Evolutionary conservation across 768 basidiomycete species (phyloP).

Genomic region (Mycena vitilis): DNA sequence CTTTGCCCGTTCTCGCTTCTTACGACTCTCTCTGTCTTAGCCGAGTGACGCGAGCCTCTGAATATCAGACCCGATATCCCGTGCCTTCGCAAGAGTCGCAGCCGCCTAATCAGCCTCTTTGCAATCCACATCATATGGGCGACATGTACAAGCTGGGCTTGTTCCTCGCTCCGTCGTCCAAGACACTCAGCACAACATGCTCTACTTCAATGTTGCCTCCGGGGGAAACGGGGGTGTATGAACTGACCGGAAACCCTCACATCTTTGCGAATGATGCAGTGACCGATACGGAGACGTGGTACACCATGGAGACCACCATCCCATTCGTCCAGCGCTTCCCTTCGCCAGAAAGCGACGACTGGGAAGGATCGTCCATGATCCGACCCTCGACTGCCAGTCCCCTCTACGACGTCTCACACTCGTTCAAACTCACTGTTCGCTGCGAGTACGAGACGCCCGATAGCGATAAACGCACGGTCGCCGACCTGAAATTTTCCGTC

Average conservation of each 20-base stretch:
- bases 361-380: conserved; percentile 52
- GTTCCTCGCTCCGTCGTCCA: conserved; percentile 38
- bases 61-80: conserved; percentile 61
- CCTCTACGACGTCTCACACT: conserved; percentile 56
- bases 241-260: conserved; percentile 61
- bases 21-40: conserved; percentile 1
- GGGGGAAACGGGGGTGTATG: conserved; percentile 58
- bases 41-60: conserved; percentile 50
- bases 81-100: conserved; percentile 68
- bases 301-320: conserved; percentile 66
- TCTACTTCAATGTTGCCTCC: conserved; percentile 64
- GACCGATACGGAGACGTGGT: conserved; percentile 59
- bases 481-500: conserved; percentile 57
- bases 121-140: conserved; percentile 65
- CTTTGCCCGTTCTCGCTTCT: conserved; percentile 11
- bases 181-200: conserved; percentile 44
- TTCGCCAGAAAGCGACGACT: conserved; percentile 43
- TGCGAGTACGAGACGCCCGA: conserved; percentile 63
- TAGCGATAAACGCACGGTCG: conserved; percentile 44
- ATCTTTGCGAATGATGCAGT: conserved; percentile 58
- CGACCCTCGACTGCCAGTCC: conserved; percentile 65
- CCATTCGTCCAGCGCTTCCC: conserved; percentile 54
- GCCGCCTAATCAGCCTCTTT: conserved; percentile 72
- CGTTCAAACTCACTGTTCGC: conserved; percentile 29
- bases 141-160: conserved; percentile 63